Base-by-base conservation (phyloP, 495 filamentous ascomycete genomes). In the Xylaria sp. region DNA sequence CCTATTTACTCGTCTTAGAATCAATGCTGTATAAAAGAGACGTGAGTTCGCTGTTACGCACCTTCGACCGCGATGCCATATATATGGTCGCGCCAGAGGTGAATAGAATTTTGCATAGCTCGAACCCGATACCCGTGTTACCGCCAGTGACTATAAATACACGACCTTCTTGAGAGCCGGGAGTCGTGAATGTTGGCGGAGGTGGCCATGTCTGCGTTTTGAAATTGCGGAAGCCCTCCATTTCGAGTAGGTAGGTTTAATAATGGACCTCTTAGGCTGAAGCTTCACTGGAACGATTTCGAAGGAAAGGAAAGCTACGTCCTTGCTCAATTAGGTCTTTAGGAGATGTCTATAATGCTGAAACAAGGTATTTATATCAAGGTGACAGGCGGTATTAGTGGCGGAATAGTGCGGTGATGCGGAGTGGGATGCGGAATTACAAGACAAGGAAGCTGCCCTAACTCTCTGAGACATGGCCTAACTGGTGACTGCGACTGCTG, bases 41-140 rank as follows among this genome's bases (percentile, higher is more conserved):
- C 55, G 21, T 29, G 40, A 43, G 41, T 26, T 67, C 4, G n/a
- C 40, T 59, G 44, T 68, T 57, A 24, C 53, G 73, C 15, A 71
- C 74, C 74, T 77, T 73, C 14, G 74, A 77, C 43, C 79, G 77
- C 5, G 70, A 70, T 12, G 80, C 76, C 61, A 84, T 75, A 62
- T 80, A 82, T 11, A 84, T 76, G 5, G 71, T 80, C 8, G 78
- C 82, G 24, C 76, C 77, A 1, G 74, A 72, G n/a, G 33, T 21
- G 55, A 80, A 81, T 15, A 85, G 77, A 2, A 85, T 75, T 62
- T 76, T 79, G 62, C 70, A 71, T 12, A 84, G 75, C 72, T 82
- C 79, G 33, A 72, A 76, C 1, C 83, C 83, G 21, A 85, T 75
- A 41, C 85, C 85, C 11, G 81, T 65, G 50, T 85, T 84, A 33